Conservation (phyloP, 2,329 filamentous ascomycete genomes). For the Bipolaris gigantea region DNA sequence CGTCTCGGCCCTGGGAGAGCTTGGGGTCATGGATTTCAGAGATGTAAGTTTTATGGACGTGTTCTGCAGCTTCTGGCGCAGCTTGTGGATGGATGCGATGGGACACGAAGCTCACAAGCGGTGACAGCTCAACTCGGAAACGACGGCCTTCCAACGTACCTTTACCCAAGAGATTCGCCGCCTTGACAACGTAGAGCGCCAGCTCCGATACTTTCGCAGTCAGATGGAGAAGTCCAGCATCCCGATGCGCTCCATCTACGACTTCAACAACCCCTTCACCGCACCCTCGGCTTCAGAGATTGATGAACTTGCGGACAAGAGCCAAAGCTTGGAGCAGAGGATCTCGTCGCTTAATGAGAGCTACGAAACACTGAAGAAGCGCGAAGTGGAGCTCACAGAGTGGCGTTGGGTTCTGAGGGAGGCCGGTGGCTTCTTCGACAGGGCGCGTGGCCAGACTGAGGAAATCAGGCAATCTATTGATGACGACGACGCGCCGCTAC, state of each 20-base stretch:
- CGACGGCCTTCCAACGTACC: constrained; percentile 92
- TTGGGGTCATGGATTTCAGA: constrained; percentile 94
- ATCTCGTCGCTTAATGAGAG: constrained; percentile 93
- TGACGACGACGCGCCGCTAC: constrained; percentile 85
- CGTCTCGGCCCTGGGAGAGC: constrained; percentile 91
- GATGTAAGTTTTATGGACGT: constrained; percentile 67
- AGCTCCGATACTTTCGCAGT: constrained; percentile 90
- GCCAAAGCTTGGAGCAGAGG: constrained; percentile 88
- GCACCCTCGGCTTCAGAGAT: constrained; percentile 92
- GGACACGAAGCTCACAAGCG: constrained; percentile 27
- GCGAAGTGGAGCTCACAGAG: constrained; percentile 93
- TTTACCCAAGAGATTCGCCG: constrained; percentile 97
- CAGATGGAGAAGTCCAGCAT: constrained; percentile 96
- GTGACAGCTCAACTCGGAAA: constrained; percentile 82
- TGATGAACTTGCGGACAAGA: constrained; percentile 89
- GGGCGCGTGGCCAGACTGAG: constrained; percentile 93
- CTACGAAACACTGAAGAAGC: constrained; percentile 97
- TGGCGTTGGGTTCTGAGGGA: constrained; percentile 98
- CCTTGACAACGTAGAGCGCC: constrained; percentile 96
- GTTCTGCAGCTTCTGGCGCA: constrained; percentile 17
- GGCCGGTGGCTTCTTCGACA: constrained; percentile 95
- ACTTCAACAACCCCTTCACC: constrained; percentile 84
- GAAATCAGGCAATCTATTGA: constrained; percentile 88
- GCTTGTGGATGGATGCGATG: constrained; percentile 22
- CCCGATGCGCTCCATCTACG: constrained; percentile 82